Conservation (phyloP, 2,329 filamentous ascomycete species). For the Hirsutella thompsonii region DNA sequence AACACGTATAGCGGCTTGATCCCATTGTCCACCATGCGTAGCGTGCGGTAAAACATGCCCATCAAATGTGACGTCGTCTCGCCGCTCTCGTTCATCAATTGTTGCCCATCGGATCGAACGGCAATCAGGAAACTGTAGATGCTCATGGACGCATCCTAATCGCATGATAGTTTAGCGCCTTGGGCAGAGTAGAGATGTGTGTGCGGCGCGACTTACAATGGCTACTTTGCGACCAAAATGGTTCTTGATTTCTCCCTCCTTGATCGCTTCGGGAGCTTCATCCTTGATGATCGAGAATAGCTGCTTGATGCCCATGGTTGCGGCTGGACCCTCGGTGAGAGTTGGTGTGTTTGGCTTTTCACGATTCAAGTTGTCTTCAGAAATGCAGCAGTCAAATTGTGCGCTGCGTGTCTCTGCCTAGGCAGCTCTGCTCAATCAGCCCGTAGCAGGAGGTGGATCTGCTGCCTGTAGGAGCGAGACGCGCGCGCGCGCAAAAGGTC, state of each 20-base stretch:
- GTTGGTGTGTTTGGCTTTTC: background rate
- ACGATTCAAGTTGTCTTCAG: no score
- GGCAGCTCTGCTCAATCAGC: no score
- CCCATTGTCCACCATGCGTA: conserved; percentile 96
- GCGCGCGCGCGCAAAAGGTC: background rate
- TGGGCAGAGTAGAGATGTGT: background rate
- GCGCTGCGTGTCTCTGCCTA: no score
- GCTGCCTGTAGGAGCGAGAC: background rate
- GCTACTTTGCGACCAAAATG: conserved; percentile 98
- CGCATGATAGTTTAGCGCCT: background rate
- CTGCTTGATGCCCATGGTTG: conserved; percentile 53
- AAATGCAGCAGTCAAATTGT: no score
- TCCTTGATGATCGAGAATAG: conserved; percentile 76
- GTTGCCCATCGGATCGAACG: conserved; percentile 90
- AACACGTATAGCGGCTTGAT: conserved; percentile 99
- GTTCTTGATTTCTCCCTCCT: conserved; percentile 95
- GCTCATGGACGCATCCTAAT: conserved; percentile 64
- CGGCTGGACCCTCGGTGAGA: background rate
- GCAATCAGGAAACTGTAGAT: conserved; percentile 98
- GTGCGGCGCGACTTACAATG: conserved; percentile 52
- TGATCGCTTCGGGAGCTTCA: conserved; percentile 89
- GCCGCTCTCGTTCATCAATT: conserved; percentile 87
- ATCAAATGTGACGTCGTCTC: conserved; percentile 97
- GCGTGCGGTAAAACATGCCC: conserved; percentile 98
- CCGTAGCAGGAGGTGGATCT: no score